Base-by-base conservation (phyloP, 169 alveolate species). In the Plasmodium fragile region DNA sequence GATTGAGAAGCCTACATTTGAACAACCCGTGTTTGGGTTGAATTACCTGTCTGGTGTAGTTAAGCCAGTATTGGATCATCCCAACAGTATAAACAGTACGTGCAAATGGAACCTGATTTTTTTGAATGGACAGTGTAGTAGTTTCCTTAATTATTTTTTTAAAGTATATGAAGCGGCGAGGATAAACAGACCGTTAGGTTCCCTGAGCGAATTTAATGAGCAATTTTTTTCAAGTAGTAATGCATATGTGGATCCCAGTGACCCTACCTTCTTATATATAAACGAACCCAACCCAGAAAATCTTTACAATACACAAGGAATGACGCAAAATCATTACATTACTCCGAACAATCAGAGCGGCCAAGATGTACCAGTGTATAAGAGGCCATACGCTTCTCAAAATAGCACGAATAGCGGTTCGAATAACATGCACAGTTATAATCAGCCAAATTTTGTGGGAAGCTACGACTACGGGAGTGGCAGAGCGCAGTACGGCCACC, bases 191-290 rank as follows among this genome's bases (percentile, higher is more conserved):
- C 91, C 94, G 22, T 80, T 81, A 36, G 92, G 79, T 7, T 11
- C 71, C 43, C 65, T 91, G 55, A 81, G 32, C 73, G 92, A 81
- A 81, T 71, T 81, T 71, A 91, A 81, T 69, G 92, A 81, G 10
- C 83, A 80, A 13, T 91, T 91, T 45, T 81, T 91, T 53, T 79
- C 92, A 70, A 79, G 55, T 91, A 70, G 65, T 36, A 91, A 81
- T 91, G 94, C 94, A 25, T 91, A 91, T 91, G 83, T 91, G 34
- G 94, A 91, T 91, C 94, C 94, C 34, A 91, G 77, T 81, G 94
- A 91, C 28, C 94, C 94, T 36, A 81, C 94, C 8, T 81, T 73
- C 71, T 43, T 91, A 28, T 91, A 91, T 77, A 91, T 91, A 70
- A 91, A 91, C 78, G 94, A 79, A 32, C 94, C 94, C 6, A 70